Conservation (phyloP, 2,329 filamentous ascomycete genomes). For the Tolypocladium capitatum region DNA sequence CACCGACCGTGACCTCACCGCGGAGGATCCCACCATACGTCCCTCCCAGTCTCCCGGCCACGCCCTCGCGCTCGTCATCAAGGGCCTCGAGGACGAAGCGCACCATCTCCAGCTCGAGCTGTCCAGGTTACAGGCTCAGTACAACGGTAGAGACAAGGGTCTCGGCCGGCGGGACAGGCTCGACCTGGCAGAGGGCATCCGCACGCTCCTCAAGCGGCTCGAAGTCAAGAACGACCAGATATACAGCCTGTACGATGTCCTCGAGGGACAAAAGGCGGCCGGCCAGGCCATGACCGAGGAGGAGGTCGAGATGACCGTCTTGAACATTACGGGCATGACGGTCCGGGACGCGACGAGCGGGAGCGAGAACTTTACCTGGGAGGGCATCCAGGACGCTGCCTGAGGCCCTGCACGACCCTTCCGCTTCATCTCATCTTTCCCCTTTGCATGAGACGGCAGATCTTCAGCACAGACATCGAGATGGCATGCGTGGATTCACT, state of each 20-base stretch:
- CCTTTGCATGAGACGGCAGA: neutral
- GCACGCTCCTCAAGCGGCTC: slow-evolving; percentile 46
- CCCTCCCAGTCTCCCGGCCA: slow-evolving; percentile 55
- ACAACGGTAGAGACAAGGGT: slow-evolving; percentile 54
- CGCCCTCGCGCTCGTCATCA: slow-evolving; percentile 72
- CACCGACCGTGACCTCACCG: slow-evolving; percentile 41
- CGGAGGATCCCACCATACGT: slow-evolving; percentile 44
- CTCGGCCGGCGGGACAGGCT: slow-evolving; percentile 52
- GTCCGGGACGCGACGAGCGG: slow-evolving; percentile 24
- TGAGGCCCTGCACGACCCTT: neutral
- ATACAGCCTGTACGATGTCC: slow-evolving; percentile 70
- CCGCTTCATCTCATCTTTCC: no score
- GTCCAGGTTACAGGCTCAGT: slow-evolving; percentile 44
- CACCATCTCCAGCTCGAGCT: slow-evolving; percentile 61
- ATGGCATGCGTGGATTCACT: neutral
- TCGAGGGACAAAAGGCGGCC: slow-evolving; percentile 62
- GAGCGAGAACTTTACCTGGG: slow-evolving; percentile 28
- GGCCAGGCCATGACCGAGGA: slow-evolving; percentile 50
- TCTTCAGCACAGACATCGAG: neutral
- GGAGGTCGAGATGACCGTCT: slow-evolving; percentile 51
- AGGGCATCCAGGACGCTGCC: slow-evolving; percentile 21
- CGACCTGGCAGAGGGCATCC: slow-evolving; percentile 45
- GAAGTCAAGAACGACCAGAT: slow-evolving; percentile 68
- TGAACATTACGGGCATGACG: slow-evolving; percentile 36
- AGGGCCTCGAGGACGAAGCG: slow-evolving; percentile 68